These are phyloP conservation scores for Fragilaria radians DNA, from an alignment of 108 stramenopile species.

Conservation along the genomic window DNA sequence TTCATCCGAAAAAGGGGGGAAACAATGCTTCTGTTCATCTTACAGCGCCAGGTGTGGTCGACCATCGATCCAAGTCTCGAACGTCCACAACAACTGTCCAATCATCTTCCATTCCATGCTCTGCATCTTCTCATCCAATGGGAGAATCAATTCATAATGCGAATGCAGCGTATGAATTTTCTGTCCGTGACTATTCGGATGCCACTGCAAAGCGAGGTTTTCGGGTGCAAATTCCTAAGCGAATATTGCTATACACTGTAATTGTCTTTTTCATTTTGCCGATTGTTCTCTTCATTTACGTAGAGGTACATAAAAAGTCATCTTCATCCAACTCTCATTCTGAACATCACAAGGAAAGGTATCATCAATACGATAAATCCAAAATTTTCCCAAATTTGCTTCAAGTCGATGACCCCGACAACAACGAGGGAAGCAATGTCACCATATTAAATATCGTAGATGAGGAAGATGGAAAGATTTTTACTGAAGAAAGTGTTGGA, in stretches of 20 bases:
- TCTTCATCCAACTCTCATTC: no score
- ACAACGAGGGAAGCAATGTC: no score
- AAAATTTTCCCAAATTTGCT: no score
- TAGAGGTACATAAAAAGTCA: conserved; percentile 16
- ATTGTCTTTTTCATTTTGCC: conserved; percentile 28
- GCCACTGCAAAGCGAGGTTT: conserved; percentile 15
- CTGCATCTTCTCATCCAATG: neutral
- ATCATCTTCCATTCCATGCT: neutral
- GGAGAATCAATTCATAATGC: neutral
- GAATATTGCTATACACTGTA: conserved; percentile 18
- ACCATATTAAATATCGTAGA: no score
- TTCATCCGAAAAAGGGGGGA: neutral
- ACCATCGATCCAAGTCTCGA: no score
- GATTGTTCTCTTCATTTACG: conserved; percentile 17
- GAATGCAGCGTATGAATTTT: neutral
- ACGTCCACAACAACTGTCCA: neutral
- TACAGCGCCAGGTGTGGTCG: neutral
- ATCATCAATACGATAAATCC: no score
- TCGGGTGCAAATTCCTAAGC: conserved; percentile 27
- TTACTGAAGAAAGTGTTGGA: no score
- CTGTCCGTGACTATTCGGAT: conserved; percentile 4
- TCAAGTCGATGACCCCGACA: no score
- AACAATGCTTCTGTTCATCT: neutral
- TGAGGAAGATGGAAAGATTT: no score
- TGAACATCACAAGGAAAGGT: no score